These are phyloP conservation scores for Phyllosticta citribraziliensis DNA, from an alignment of 2,329 filamentous ascomycete species.

Conservation along the genomic window DNA sequence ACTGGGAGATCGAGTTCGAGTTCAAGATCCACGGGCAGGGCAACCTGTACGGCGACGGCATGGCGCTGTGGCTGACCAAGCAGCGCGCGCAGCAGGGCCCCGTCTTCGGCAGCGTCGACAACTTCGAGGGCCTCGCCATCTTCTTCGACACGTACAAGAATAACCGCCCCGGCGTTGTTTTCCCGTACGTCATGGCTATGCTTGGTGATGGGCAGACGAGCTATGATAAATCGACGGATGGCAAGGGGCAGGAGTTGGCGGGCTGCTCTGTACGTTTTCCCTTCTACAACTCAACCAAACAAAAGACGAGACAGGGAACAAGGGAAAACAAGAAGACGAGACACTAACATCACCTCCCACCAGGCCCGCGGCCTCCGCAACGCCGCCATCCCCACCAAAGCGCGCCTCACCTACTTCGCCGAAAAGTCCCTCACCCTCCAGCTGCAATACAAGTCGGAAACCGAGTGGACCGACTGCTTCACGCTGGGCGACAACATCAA, in stretches of 20 bases:
- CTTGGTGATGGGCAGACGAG: constrained; percentile 77
- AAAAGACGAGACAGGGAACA: background rate
- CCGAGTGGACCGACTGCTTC: constrained; percentile 86
- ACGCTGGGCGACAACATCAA: constrained; percentile 51
- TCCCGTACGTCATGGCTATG: constrained; percentile 99
- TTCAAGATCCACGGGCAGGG: constrained; percentile 88
- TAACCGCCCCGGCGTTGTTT: constrained; percentile 88
- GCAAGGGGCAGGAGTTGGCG: constrained; percentile 84
- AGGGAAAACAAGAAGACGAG: too few relatives aligned
- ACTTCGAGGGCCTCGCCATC: constrained; percentile 87
- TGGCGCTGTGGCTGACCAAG: constrained; percentile 97
- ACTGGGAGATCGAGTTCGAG: constrained; percentile 96
- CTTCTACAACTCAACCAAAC: background rate
- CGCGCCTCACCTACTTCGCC: constrained; percentile 89
- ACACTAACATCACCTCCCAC: background rate
- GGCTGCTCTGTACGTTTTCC: constrained; percentile 64
- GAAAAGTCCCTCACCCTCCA: constrained; percentile 87
- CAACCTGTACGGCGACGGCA: constrained; percentile 87
- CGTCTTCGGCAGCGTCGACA: constrained; percentile 81
- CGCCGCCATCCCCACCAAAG: constrained; percentile 65
- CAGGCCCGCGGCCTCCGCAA: constrained; percentile 78
- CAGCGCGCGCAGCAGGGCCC: constrained; percentile 69
- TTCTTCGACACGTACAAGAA: constrained; percentile 99
- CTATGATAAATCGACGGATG: constrained; percentile 92
- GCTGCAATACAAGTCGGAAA: constrained; percentile 85